These are phyloP conservation scores for Syzygium malaccense DNA, from an alignment of 441 rosid genomes.

Conservation along the genomic window DNA sequence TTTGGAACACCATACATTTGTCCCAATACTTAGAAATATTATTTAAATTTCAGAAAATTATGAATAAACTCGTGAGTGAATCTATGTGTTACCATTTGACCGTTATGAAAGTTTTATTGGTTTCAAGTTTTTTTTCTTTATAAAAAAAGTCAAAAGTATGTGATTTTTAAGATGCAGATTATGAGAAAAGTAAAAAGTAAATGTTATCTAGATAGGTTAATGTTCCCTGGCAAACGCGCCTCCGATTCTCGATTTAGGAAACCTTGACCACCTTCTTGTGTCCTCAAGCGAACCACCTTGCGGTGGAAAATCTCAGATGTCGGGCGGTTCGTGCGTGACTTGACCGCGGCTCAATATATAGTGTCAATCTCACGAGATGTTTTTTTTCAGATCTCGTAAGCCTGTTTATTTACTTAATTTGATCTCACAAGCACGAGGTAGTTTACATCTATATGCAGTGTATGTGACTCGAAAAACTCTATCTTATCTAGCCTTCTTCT, in stretches of 20 bases:
- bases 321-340: accelerated
- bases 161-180: no score
- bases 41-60: background rate
- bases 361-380: background rate
- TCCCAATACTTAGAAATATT: background rate
- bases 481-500: accelerated
- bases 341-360: background rate
- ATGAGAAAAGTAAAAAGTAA: background rate
- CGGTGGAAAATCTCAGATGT: accelerated
- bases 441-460: background rate
- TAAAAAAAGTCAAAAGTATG: no score
- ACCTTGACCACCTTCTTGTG: background rate
- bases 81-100: background rate
- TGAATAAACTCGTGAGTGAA: background rate
- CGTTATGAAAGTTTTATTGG: background rate
- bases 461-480: accelerated
- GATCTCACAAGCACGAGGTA: background rate
- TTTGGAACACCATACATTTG: background rate
- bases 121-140: no score
- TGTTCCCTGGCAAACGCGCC: accelerated
- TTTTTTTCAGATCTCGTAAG: background rate
- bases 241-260: background rate
- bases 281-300: background rate
- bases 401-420: background rate
- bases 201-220: background rate